Percentiles rank a stretch among this genome's conserved stretches.
These are phyloP conservation scores for Alternaria postmessia DNA, from an alignment of 2,329 filamentous ascomycete species.

Conservation along the genomic window DNA sequence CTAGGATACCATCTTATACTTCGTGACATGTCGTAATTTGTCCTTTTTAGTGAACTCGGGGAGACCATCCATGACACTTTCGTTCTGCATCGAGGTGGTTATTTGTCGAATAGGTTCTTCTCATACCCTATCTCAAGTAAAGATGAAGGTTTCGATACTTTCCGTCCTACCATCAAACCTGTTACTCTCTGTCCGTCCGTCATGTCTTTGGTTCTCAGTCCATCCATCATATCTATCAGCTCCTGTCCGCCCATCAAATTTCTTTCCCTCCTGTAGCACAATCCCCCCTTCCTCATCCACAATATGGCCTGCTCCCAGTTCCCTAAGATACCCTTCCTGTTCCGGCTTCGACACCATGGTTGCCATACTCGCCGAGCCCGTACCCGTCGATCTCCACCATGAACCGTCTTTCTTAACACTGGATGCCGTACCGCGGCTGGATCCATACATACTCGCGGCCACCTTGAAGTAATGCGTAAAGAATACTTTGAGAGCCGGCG, in stretches of 20 bases:
- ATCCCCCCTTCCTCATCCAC: conserved; percentile 5
- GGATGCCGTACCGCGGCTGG: neutral
- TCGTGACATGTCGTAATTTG: neutral
- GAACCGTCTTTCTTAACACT: neutral
- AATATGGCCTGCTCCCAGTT: neutral
- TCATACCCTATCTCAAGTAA: neutral
- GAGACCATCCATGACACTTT: neutral
- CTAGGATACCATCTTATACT: neutral
- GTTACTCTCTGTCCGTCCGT: neutral
- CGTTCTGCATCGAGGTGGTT: neutral
- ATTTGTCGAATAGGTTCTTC: neutral
- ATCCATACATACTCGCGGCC: neutral
- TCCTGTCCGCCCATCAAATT: neutral
- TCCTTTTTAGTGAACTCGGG: neutral
- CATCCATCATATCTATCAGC: neutral
- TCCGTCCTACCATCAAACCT: neutral
- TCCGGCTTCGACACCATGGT: neutral
- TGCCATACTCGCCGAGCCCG: neutral
- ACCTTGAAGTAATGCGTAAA: conserved; percentile 14
- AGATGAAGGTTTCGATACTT: neutral
- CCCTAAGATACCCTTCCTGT: neutral
- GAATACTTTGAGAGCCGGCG: conserved; percentile 29
- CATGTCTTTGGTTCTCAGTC: neutral
- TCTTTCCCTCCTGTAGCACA: neutral
- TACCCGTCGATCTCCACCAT: neutral